These are phyloP conservation scores for Volvox africanus DNA, from an alignment of 139 green algal species.

Conservation along the genomic window DNA sequence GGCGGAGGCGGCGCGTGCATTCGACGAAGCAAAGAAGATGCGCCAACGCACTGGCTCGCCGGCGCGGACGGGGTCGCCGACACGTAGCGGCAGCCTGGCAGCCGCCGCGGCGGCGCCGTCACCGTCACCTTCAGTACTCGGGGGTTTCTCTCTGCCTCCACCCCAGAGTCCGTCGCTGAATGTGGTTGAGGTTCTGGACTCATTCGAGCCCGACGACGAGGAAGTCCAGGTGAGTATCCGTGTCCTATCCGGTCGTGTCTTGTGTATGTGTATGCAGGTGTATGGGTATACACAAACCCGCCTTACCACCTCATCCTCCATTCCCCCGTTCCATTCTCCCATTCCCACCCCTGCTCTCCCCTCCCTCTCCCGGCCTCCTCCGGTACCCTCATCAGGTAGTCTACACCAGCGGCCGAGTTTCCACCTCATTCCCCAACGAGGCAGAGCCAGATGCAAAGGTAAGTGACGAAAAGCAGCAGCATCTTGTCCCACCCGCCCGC, in stretches of 20 bases:
- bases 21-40: slow-evolving; percentile 21
- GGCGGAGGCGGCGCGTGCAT: slow-evolving; percentile 8
- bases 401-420: slow-evolving; percentile 12
- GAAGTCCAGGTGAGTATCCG: slow-evolving; percentile 23
- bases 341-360: background rate
- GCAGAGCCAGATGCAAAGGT: background rate
- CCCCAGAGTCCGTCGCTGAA: background rate
- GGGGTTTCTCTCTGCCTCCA: background rate
- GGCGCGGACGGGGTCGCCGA: background rate
- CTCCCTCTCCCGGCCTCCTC: background rate
- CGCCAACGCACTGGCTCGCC: slow-evolving; percentile 4
- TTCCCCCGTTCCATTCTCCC: too few relatives aligned
- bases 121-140: background rate
- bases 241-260: background rate
- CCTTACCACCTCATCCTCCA: too few relatives aligned
- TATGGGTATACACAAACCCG: background rate
- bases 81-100: background rate
- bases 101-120: background rate
- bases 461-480: background rate
- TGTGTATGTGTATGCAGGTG: background rate
- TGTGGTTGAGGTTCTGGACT: slow-evolving; percentile 32
- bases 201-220: slow-evolving; percentile 38
- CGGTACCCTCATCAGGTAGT: slow-evolving; percentile 4
- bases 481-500: background rate
- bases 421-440: background rate